Conservation (phyloP, 148 eudicot genomes). For the Vaccinium myrtillus region DNA sequence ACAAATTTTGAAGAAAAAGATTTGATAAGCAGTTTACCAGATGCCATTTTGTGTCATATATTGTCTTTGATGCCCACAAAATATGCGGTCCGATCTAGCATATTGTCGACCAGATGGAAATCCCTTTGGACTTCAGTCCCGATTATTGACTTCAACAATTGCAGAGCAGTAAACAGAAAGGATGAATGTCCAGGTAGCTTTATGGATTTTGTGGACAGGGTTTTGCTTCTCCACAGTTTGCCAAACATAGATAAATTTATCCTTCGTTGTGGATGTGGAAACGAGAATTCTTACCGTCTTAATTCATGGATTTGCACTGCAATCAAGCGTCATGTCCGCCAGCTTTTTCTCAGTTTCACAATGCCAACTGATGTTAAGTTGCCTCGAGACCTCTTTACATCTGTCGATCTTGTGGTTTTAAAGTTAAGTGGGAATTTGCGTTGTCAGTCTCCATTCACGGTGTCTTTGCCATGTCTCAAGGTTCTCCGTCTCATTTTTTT, state of each 20-base stretch:
- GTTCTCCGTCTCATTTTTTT: neutral
- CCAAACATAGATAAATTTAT: neutral
- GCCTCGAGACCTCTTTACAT: neutral
- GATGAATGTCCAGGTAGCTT: neutral
- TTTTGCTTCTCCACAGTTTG: neutral
- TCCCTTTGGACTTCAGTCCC: neutral
- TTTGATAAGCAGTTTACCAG: neutral
- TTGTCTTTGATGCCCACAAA: constrained; percentile 1
- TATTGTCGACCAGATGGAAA: neutral
- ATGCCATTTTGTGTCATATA: neutral
- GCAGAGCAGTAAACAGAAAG: neutral
- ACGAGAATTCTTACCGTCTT: neutral
- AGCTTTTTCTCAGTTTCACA: neutral
- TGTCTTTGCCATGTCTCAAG: neutral
- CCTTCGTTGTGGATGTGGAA: neutral
- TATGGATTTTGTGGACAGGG: neutral
- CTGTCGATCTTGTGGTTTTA: neutral
- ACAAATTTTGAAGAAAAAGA: neutral
- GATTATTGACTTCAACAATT: neutral
- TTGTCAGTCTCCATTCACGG: neutral
- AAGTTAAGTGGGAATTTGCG: neutral
- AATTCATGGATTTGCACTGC: neutral
- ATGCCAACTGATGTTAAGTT: neutral
- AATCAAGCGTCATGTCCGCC: neutral
- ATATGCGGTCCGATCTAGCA: neutral